A percentile compares a stretch with the other conserved stretches of the same genome.
phyloP scores from a whole-genome alignment of 2,329 filamentous ascomycete genomes.

The Sporothrix dimorphospora region DNA sequence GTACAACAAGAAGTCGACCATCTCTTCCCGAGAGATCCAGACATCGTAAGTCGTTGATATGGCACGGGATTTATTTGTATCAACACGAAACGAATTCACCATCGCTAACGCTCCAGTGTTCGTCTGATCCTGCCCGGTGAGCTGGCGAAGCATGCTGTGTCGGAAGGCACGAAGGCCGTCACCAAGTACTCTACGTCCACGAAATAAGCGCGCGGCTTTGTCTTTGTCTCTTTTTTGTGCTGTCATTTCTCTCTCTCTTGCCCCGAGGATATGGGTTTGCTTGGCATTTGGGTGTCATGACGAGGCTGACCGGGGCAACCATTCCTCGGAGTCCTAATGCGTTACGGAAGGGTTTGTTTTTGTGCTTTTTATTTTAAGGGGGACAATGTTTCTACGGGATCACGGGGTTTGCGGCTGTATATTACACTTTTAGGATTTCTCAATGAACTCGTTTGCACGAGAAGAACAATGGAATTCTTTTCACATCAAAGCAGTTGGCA shows the following conservation, averaged over 20 bases:
- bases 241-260: not conserved
- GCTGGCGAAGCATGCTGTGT: constrained; percentile 98
- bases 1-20: constrained; percentile 99
- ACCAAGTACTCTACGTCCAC: constrained; percentile 99
- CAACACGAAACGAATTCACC: not conserved
- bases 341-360: constrained; percentile 70
- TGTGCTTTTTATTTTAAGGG: constrained; percentile 52
- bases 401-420: constrained; percentile 74
- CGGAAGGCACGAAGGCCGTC: constrained; percentile 99
- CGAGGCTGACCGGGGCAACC: constrained; percentile 53
- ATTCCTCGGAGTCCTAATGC: constrained; percentile 66
- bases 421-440: constrained; percentile 66
- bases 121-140: constrained; percentile 97
- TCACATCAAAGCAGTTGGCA: not conserved
- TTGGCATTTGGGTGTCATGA: constrained; percentile 64
- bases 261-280: constrained; percentile 51
- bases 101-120: constrained; percentile 68
- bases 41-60: constrained; percentile 67
- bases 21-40: constrained; percentile 99
- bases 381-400: constrained; percentile 72
- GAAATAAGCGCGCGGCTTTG: constrained; percentile 69
- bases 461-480: constrained; percentile 46
- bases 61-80: not conserved
- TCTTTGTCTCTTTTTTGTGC: constrained; percentile 59
- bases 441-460: constrained; percentile 59